A percentile compares a stretch with the other conserved stretches of the same genome.
Conservation (phyloP, 1,284 basidiomycete genomes). For the Ceratobasidium sp. region DNA sequence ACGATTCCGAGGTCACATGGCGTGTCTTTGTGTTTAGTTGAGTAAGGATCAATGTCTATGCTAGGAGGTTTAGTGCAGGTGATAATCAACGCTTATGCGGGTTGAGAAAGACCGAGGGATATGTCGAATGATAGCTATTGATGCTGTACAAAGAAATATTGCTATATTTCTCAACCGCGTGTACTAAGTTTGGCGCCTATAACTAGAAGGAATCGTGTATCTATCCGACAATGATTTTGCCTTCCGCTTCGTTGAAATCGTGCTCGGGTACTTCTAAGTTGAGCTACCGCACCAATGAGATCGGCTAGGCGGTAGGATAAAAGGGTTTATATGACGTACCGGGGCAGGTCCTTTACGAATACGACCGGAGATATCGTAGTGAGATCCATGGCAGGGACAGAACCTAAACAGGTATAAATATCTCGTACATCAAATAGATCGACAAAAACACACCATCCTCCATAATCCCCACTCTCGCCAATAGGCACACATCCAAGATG, state of each 20-base stretch:
- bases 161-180: too few relatives aligned
- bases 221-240: slow-evolving; percentile 92
- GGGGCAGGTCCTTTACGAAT: slow-evolving; percentile 96
- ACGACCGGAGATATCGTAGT: slow-evolving; percentile 97
- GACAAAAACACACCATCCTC: slow-evolving; percentile 82
- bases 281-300: slow-evolving; percentile 75
- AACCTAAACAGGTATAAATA: slow-evolving; percentile 68
- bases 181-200: too few relatives aligned
- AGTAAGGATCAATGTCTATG: too few relatives aligned
- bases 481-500: slow-evolving; percentile 99
- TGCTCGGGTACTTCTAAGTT: slow-evolving; percentile 95
- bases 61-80: too few relatives aligned
- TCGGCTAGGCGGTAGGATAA: too few relatives aligned
- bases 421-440: background rate
- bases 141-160: too few relatives aligned
- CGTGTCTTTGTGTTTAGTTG: too few relatives aligned
- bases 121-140: too few relatives aligned
- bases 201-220: background rate
- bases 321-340: slow-evolving; percentile 63
- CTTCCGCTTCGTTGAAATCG: slow-evolving; percentile 88
- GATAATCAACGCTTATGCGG: too few relatives aligned
- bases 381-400: slow-evolving; percentile 98
- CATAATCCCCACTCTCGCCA: slow-evolving; percentile 96
- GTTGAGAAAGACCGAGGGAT: too few relatives aligned
- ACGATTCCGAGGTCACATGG: too few relatives aligned